A percentile compares a stretch with the other conserved stretches of the same genome.
These are phyloP conservation scores for Auriscalpium microsporum DNA, from an alignment of 768 basidiomycete species.

Conservation along the genomic window DNA sequence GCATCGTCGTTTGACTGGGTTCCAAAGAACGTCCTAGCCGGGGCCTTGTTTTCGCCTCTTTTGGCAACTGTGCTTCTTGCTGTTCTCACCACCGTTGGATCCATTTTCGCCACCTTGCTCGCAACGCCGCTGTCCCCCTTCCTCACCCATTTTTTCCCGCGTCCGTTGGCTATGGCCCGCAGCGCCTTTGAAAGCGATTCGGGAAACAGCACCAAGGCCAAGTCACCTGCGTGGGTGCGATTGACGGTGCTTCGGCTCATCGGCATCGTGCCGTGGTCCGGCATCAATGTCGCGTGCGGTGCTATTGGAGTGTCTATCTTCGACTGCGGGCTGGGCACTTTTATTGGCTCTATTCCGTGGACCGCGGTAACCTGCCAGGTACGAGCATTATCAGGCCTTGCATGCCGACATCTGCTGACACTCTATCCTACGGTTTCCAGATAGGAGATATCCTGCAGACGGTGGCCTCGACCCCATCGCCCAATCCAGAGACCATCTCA, in stretches of 20 bases:
- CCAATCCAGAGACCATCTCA: slow-evolving; percentile 71
- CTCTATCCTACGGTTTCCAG: slow-evolving; percentile 26
- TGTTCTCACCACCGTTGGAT: slow-evolving; percentile 79
- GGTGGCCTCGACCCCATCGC: slow-evolving; percentile 62
- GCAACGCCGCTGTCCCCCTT: slow-evolving; percentile 80
- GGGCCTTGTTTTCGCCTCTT: slow-evolving; percentile 76
- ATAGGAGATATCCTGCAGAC: slow-evolving; percentile 86
- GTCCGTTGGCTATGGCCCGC: slow-evolving; percentile 78
- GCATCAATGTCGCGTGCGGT: slow-evolving; percentile 94
- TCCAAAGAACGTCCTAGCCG: slow-evolving; percentile 77
- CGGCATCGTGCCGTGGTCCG: slow-evolving; percentile 94
- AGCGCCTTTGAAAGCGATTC: slow-evolving; percentile 67
- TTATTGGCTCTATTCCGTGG: slow-evolving; percentile 83
- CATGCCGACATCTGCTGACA: neutral
- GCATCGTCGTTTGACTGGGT: neutral
- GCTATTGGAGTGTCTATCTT: slow-evolving; percentile 72
- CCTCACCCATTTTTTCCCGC: slow-evolving; percentile 73
- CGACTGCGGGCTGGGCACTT: slow-evolving; percentile 73
- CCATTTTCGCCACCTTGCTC: slow-evolving; percentile 71
- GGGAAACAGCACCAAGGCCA: slow-evolving; percentile 29
- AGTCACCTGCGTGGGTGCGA: slow-evolving; percentile 62
- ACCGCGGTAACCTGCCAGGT: slow-evolving; percentile 90
- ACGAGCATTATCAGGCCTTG: slow-evolving; percentile 11
- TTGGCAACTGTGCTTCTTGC: slow-evolving; percentile 78
- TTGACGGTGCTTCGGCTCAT: slow-evolving; percentile 82